A percentile compares a stretch with the other conserved stretches of the same genome.
These are phyloP conservation scores for Wickerhamiella allomyrinae DNA, from an alignment of 805 yeast species.

Conservation along the genomic window DNA sequence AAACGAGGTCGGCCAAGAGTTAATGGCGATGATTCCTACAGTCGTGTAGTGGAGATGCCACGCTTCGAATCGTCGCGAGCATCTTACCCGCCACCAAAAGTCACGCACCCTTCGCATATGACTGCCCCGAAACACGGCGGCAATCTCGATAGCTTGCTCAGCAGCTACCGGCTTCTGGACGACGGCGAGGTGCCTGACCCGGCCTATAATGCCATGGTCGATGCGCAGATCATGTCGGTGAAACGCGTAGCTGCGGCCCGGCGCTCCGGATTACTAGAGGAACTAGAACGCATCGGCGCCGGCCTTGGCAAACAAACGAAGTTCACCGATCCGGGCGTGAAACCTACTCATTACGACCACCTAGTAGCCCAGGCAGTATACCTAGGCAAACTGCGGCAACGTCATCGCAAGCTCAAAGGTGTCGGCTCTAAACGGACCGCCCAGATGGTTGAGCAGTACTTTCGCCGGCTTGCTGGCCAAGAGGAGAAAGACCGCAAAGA, in stretches of 20 bases:
- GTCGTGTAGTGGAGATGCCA: not conserved
- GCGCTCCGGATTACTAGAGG: constrained; percentile 20
- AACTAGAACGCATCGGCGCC: constrained; percentile 22
- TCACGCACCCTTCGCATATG: constrained; percentile 48
- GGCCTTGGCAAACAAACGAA: constrained; percentile 21
- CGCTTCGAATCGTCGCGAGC: not conserved
- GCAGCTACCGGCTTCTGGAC: constrained; percentile 40
- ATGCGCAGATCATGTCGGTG: constrained; percentile 36
- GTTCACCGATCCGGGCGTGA: constrained; percentile 36
- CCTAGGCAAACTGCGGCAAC: constrained; percentile 56
- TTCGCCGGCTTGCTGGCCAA: constrained; percentile 74
- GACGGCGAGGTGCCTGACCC: constrained; percentile 45
- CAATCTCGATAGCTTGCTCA: constrained; percentile 32
- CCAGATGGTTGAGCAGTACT: constrained; percentile 71
- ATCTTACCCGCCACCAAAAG: constrained; percentile 25
- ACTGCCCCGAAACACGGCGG: constrained; percentile 31
- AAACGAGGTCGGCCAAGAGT: not conserved
- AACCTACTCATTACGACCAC: constrained; percentile 53
- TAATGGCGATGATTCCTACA: not conserved
- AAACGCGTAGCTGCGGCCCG: constrained; percentile 35
- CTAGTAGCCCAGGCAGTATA: constrained; percentile 60
- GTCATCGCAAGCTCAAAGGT: constrained; percentile 46
- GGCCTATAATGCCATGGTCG: constrained; percentile 31
- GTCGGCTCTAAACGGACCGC: constrained; percentile 62
- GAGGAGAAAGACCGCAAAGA: constrained; percentile 69